Evolutionary conservation across 2,329 filamentous ascomycete species (phyloP).

Genomic region (Alternaria brassicae): DNA sequence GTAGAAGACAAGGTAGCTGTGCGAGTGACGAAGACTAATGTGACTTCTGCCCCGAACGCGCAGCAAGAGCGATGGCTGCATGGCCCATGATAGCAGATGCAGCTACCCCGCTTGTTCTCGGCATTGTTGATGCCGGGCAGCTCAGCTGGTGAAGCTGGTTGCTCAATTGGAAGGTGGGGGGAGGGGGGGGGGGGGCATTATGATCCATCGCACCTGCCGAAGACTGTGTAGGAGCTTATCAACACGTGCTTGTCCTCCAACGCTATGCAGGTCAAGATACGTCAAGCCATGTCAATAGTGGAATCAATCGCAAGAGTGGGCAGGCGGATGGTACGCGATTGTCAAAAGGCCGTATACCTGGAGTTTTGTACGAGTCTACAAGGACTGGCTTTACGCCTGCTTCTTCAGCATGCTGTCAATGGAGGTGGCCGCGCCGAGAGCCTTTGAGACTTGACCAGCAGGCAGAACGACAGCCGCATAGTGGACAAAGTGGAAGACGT

Average conservation of each 20-base stretch:
- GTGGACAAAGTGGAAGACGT: conserved; percentile 69
- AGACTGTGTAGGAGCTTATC: conserved; percentile 20
- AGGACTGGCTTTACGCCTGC: not conserved
- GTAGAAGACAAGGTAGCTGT: not conserved
- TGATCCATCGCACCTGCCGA: conserved; percentile 17
- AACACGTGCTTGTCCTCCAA: conserved; percentile 17
- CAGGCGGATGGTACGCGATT: not conserved
- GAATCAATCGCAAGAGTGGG: not conserved
- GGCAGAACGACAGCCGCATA: conserved; percentile 66
- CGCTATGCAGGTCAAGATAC: not conserved
- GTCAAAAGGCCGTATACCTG: not conserved
- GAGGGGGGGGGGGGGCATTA: conserved; percentile 8
- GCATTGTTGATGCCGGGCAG: not conserved
- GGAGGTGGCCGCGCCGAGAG: conserved; percentile 45
- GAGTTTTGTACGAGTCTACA: not conserved
- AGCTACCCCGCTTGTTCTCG: conserved; percentile 23
- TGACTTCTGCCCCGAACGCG: not conserved
- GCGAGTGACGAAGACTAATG: not conserved
- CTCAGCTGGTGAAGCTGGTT: conserved; percentile 1
- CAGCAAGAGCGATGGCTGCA: not conserved
- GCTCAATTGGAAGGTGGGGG: conserved; percentile 15
- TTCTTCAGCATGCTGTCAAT: conserved; percentile 27
- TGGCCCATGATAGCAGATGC: conserved; percentile 12
- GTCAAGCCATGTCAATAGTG: not conserved
- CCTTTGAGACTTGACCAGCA: conserved; percentile 56